Evolutionary conservation across 495 filamentous ascomycete species (phyloP), one percentile per base, ranked within the genome.

Genomic region (Lentithecium fluviatile): DNA sequence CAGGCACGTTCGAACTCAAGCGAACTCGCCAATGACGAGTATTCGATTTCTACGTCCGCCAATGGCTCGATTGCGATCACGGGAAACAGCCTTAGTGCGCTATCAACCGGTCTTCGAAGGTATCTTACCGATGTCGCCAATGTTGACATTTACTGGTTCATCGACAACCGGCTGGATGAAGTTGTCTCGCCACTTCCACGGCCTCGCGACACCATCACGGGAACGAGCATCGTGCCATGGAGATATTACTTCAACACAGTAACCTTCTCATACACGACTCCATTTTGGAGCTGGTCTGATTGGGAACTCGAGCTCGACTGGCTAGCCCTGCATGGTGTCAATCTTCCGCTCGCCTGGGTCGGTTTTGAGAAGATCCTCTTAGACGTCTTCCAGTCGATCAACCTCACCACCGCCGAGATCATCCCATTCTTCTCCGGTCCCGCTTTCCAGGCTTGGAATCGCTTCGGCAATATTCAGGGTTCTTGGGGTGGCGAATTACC

Each of bases 211-310:
- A 70, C 72, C 0, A 49, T 60, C 7, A 1, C 21, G 47, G 67
- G 69, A 26, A 51, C 53, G 19, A 70, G 67, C 42, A 71, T 79
- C 21, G 80, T 82, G 10, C 80, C 77, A n/a, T 81, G 78, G 73
- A 61, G 79, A 45, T 82, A 82, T 65, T 75, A 80, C 57, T 81
- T 81, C 53, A 82, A 82, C 48, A 80, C 78, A 78, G 80, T 83
- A 2, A 83, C 79, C 0, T 81, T 80, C 64, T 81, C 78, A 25
- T 83, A 83, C 52, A 82, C 80, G 6, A 63, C 72, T 15, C 74
- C 80, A 0, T 83, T 81, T 64, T 83, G 79, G 79, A 65, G 72
- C 43, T 83, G 78, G 79, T 69, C 77, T 13, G 78, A 83, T 23
- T 83, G 80, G 80, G 78, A 82, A 60, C 66, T 75, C 0, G 72